Evolutionary conservation across 805 yeast species (phyloP), one percentile per base, ranked within the genome.

Genomic region (Candida ipomoeae): DNA sequence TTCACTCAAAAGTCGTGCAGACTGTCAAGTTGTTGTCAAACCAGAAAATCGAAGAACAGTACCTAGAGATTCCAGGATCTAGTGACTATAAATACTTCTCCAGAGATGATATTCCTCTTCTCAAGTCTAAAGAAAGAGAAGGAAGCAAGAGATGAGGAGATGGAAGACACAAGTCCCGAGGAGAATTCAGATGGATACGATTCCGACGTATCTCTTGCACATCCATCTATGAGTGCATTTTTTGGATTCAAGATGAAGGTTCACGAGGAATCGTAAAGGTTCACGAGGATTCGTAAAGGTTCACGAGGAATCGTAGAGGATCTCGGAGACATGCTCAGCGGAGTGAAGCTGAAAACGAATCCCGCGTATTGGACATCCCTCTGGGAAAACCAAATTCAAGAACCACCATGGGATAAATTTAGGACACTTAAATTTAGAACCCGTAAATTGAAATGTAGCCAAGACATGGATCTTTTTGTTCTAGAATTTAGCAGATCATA

Each of bases 1-100:
- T 90, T 6, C 68, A 85, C 55, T 62, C 63, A 20, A 86, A 85
- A 57, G 57, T 89, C 31, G 83, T 83, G 49, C 65, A 68, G 35
- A 65, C 52, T 1, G 62, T 54, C 1, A 64, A 60, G 23, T 37
- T 62, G 3, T 59, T 71, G 38, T 56, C 70, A 1, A 60, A 53
- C 1, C 55, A 54, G 29, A 62, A 65, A 40, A 53, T 67, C 11
- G 56, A 53, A 7, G 53, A 52, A 6, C 64, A 64, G 31, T 64
- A 63, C 45, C 53, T 53, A 11, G 55, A 57, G 17, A 45, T 61
- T 20, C 62, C 59, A 51, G 48, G 48, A 32, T 43, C 38, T 8
- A 41, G n/a, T n/a, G n/a, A n/a, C n/a, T n/a, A n/a, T n/a, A n/a
- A 60, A 35, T 54, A 39, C 36, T 67, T 60, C 44, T 48, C 62